Conservation (phyloP, 805 yeast genomes). For the Ogataea nitratoaversa region DNA sequence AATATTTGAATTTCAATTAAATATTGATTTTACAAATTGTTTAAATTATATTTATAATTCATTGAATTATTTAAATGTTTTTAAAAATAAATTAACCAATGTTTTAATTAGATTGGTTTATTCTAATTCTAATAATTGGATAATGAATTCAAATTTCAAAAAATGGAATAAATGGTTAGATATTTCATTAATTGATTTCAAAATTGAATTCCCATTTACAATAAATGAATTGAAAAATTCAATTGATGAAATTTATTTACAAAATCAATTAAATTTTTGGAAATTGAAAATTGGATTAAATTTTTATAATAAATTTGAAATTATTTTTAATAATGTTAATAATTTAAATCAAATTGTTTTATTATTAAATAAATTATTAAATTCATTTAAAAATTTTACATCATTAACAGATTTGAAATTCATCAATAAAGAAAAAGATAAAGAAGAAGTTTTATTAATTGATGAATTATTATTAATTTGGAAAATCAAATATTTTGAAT, state of each 20-base stretch:
- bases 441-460: constrained; percentile 9
- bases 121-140: constrained; percentile 23
- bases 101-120: constrained; percentile 19
- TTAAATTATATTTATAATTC: constrained; percentile 30
- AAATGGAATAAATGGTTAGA: constrained; percentile 29
- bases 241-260: constrained; percentile 1
- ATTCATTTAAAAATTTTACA: constrained; percentile 28
- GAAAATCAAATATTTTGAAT: constrained; percentile 12
- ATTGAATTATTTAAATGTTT: constrained; percentile 20
- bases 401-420: constrained; percentile 23
- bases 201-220: constrained; percentile 19
- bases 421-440: background rate
- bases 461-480: constrained; percentile 17
- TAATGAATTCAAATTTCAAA: constrained; percentile 20
- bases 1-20: constrained; percentile 5
- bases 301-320: constrained; percentile 8
- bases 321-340: constrained; percentile 5
- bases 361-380: constrained; percentile 17
- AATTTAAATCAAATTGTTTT: constrained; percentile 17
- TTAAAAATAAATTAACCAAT: constrained; percentile 23
- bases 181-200: constrained; percentile 8
- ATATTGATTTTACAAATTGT: constrained; percentile 20
- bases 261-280: no score
- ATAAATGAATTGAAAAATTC: constrained; percentile 12
- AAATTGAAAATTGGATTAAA: constrained; percentile 16